phyloP scores from a whole-genome alignment of 1,139 yeast genomes.

The Suhomyces bribrorum region DNA sequence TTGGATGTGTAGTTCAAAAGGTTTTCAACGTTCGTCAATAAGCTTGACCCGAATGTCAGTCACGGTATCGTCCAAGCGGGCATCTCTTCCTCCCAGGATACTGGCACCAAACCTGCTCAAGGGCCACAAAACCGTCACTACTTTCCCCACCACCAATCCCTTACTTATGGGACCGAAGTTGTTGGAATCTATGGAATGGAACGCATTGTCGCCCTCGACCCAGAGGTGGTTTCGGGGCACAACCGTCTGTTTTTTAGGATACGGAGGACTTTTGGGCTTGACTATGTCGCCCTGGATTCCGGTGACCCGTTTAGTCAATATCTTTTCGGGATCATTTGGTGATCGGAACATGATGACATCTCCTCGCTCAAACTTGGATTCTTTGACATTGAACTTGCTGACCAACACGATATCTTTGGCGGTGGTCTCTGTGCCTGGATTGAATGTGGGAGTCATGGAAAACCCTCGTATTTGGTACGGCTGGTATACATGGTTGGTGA shows the following conservation, averaged over 20 bases:
- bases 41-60: slow-evolving; percentile 7
- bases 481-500: slow-evolving; percentile 71
- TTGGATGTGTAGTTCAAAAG: too few species aligned
- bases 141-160: slow-evolving; percentile 77
- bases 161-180: slow-evolving; percentile 82
- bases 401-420: slow-evolving; percentile 69
- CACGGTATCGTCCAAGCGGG: slow-evolving; percentile 17
- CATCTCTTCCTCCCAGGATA: slow-evolving; percentile 46
- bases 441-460: slow-evolving; percentile 89
- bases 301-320: slow-evolving; percentile 74
- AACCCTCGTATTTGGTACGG: slow-evolving; percentile 78
- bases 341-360: slow-evolving; percentile 80
- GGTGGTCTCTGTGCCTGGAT: slow-evolving; percentile 57
- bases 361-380: slow-evolving; percentile 52
- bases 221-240: slow-evolving; percentile 83
- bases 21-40: slow-evolving; percentile 1
- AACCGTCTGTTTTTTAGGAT: slow-evolving; percentile 60
- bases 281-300: slow-evolving; percentile 74
- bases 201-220: slow-evolving; percentile 91
- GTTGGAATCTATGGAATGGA: slow-evolving; percentile 83
- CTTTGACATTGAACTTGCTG: slow-evolving; percentile 60
- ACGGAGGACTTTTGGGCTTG: slow-evolving; percentile 56
- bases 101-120: slow-evolving; percentile 49
- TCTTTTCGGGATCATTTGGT: slow-evolving; percentile 72
- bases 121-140: slow-evolving; percentile 68